Conservation (phyloP, 2,329 filamentous ascomycete species). For the Decorospora gaudefroyi region DNA sequence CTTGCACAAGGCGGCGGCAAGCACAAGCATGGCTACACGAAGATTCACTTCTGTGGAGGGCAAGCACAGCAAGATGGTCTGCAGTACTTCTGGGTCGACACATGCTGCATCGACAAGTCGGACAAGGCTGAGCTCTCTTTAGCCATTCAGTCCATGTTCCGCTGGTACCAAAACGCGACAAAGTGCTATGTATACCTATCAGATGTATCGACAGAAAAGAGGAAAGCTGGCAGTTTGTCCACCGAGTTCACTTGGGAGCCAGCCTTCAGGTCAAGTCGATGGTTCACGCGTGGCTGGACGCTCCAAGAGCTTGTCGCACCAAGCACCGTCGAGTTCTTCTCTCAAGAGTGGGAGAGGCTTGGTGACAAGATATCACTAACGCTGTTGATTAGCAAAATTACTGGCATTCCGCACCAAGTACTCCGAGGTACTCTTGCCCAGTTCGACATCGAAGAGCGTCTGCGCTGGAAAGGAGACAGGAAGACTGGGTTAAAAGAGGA, state of each 20-base stretch:
- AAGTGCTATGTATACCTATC: not conserved
- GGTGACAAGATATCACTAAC: not conserved
- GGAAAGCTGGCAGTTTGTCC: not conserved
- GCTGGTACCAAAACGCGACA: not conserved
- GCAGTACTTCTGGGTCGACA: not conserved
- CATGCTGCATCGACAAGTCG: no score
- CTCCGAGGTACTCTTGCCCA: not conserved
- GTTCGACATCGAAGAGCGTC: not conserved
- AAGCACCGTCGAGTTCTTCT: not conserved
- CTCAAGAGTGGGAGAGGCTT: not conserved
- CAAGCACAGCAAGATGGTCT: conserved; percentile 6
- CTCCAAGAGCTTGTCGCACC: conserved; percentile 8
- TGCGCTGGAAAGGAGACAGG: not conserved
- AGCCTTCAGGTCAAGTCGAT: not conserved
- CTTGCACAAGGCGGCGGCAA: conserved; percentile 6
- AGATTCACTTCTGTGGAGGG: conserved; percentile 11
- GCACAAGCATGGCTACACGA: conserved; percentile 7
- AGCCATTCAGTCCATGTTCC: no score
- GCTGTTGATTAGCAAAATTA: not conserved
- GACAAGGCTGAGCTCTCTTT: no score
- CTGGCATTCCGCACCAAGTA: not conserved
- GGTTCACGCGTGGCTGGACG: conserved; percentile 3
- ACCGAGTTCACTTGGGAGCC: not conserved
- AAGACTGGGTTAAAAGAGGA: conserved; percentile 1
- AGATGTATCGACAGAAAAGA: not conserved